Conservation (phyloP, 352 stramenopile species). For the Chrysophaeum taylorii region DNA sequence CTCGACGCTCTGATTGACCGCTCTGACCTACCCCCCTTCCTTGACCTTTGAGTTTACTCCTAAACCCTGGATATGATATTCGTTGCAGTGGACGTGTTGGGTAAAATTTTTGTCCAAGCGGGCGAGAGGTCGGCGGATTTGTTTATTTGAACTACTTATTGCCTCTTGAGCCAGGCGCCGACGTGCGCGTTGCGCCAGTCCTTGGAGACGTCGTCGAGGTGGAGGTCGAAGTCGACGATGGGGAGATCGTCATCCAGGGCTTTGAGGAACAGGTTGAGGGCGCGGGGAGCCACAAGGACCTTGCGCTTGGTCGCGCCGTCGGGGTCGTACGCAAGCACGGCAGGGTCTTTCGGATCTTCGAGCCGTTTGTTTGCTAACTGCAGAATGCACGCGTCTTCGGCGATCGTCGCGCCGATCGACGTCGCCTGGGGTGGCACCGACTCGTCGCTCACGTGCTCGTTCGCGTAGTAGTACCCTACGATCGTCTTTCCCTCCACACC, state of each 20-base stretch:
- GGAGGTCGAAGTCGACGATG: conserved; percentile 1
- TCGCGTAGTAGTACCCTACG: not conserved
- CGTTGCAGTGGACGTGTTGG: too few species aligned
- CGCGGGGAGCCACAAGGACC: too few species aligned
- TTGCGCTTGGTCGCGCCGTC: too few species aligned
- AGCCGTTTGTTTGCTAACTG: not conserved
- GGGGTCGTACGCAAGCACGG: not conserved
- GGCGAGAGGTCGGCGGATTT: not conserved
- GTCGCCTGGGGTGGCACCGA: not conserved
- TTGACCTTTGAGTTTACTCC: too few species aligned
- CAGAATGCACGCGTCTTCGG: not conserved
- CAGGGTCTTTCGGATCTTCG: not conserved
- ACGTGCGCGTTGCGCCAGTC: conserved; percentile 6
- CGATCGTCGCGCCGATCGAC: not conserved
- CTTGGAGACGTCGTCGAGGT: not conserved
- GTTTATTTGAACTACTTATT: not conserved
- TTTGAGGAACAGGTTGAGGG: not conserved
- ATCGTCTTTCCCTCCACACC: not conserved
- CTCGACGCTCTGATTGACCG: too few species aligned
- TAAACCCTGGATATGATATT: too few species aligned
- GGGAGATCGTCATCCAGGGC: not conserved
- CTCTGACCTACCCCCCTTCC: too few species aligned
- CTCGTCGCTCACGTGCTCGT: not conserved
- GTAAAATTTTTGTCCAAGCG: too few species aligned
- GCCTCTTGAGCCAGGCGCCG: not conserved